Evolutionary conservation across 2,329 filamentous ascomycete genomes (phyloP).

Genomic region (Trichoderma citrinoviride): DNA sequence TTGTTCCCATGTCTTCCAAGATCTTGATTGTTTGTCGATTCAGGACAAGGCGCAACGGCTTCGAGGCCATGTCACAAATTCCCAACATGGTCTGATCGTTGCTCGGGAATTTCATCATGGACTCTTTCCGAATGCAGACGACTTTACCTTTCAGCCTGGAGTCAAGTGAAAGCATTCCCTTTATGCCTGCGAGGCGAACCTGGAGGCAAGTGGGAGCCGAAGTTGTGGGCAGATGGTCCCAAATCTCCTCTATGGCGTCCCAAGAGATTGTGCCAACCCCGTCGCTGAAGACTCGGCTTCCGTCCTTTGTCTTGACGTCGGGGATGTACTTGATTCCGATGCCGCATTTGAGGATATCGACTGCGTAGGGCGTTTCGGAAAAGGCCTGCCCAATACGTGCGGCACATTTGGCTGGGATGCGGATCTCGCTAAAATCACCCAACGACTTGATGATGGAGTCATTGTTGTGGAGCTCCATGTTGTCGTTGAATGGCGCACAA

Average conservation of each 20-base stretch:
- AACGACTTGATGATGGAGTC: slow-evolving; percentile 46
- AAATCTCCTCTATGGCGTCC: slow-evolving; percentile 58
- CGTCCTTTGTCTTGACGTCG: slow-evolving; percentile 51
- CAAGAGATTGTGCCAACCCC: slow-evolving; percentile 73
- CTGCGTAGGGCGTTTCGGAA: slow-evolving; percentile 67
- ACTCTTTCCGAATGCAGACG: slow-evolving; percentile 61
- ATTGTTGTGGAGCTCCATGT: slow-evolving; percentile 36
- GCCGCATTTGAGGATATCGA: slow-evolving; percentile 45
- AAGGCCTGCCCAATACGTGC: slow-evolving; percentile 66
- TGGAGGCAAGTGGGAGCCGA: slow-evolving; percentile 66
- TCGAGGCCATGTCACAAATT: slow-evolving; percentile 68
- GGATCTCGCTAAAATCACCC: slow-evolving; percentile 51
- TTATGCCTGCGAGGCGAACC: slow-evolving; percentile 70
- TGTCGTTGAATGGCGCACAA: slow-evolving; percentile 45
- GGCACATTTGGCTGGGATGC: slow-evolving; percentile 54
- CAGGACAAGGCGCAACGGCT: slow-evolving; percentile 65
- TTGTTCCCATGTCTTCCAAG: slow-evolving; percentile 71
- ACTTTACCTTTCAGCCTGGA: slow-evolving; percentile 53
- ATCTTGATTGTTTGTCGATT: slow-evolving; percentile 86
- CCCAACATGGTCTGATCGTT: slow-evolving; percentile 56
- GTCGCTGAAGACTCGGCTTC: slow-evolving; percentile 68
- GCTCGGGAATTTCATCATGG: slow-evolving; percentile 77
- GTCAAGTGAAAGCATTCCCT: slow-evolving; percentile 76
- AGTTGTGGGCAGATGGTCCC: slow-evolving; percentile 49
- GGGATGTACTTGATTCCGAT: slow-evolving; percentile 39